Conservation (phyloP, 225 moss, liverwort and hornwort species). For the Marchantia polymorpha region DNA sequence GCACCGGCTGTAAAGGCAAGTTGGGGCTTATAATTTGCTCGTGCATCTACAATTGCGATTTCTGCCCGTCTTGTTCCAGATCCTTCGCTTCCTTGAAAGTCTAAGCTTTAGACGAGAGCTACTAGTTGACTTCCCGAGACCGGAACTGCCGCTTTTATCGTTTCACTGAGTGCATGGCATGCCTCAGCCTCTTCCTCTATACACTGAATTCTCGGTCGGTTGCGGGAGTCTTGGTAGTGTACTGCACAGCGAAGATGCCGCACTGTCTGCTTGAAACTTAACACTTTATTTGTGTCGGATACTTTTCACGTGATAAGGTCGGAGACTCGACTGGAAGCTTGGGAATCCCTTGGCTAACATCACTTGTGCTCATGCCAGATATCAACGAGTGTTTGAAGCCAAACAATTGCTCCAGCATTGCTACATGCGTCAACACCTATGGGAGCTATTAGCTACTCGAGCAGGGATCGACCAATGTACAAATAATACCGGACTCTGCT, state of each 20-base stretch:
- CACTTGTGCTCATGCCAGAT: neutral
- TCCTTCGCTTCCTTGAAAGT: too few species aligned
- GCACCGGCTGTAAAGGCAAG: constrained; percentile 1
- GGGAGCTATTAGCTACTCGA: neutral
- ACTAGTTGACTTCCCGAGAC: neutral
- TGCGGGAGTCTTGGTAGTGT: too few species aligned
- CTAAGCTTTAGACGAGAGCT: neutral
- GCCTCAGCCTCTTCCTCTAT: too few species aligned
- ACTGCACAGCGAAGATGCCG: too few species aligned
- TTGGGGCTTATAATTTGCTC: neutral
- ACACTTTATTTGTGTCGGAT: too few species aligned
- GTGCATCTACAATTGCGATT: neutral
- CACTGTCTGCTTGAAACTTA: too few species aligned
- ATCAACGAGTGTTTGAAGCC: neutral
- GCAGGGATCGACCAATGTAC: neutral
- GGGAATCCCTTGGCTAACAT: neutral
- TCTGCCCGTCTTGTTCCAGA: too few species aligned
- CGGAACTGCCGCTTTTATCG: neutral
- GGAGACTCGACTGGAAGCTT: neutral
- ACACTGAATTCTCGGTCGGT: too few species aligned
- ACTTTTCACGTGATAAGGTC: too few species aligned
- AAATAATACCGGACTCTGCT: neutral
- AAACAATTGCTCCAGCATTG: neutral
- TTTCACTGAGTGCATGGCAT: neutral
- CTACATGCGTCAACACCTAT: neutral